A percentile compares a stretch with the other conserved stretches of the same genome.
Conservation (phyloP, 257 asterid species). For the Plantago elongata region DNA sequence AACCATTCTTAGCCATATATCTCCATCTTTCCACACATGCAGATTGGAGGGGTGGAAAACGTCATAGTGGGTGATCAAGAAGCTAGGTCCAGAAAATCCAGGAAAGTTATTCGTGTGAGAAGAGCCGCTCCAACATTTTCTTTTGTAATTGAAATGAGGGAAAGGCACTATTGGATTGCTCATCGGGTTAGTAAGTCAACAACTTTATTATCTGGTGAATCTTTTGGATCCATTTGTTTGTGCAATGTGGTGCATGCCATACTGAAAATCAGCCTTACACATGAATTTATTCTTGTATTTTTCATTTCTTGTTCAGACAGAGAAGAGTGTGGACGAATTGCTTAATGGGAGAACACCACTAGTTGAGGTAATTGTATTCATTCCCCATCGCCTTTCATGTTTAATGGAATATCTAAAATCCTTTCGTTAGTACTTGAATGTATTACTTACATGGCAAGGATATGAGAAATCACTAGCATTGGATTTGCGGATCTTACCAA, state of each 20-base stretch:
- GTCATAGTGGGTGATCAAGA: constrained; percentile 53
- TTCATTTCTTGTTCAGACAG: constrained; percentile 33
- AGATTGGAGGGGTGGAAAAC: constrained; percentile 68
- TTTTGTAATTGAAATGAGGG: constrained; percentile 70
- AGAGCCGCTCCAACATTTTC: constrained; percentile 63
- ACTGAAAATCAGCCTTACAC: neutral
- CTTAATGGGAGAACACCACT: constrained; percentile 56
- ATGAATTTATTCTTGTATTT: neutral
- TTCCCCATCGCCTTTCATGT: constrained; percentile 13
- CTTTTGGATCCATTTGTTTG: neutral
- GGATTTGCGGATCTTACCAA: neutral
- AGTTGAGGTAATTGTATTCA: constrained; percentile 48
- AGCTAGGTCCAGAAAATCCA: constrained; percentile 51
- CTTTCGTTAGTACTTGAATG: neutral
- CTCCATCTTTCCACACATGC: constrained; percentile 17
- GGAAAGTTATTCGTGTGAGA: constrained; percentile 63
- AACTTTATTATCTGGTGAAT: neutral
- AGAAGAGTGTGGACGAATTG: constrained; percentile 63
- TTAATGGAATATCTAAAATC: constrained; percentile 5
- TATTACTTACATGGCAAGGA: neutral
- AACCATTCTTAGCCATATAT: neutral
- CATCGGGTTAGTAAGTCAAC: constrained; percentile 57
- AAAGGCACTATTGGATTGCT: constrained; percentile 58
- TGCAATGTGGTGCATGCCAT: constrained; percentile 1
- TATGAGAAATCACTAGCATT: neutral